phyloP scores from a whole-genome alignment of 345 rosid species.

The Eucalyptus pauciflora region DNA sequence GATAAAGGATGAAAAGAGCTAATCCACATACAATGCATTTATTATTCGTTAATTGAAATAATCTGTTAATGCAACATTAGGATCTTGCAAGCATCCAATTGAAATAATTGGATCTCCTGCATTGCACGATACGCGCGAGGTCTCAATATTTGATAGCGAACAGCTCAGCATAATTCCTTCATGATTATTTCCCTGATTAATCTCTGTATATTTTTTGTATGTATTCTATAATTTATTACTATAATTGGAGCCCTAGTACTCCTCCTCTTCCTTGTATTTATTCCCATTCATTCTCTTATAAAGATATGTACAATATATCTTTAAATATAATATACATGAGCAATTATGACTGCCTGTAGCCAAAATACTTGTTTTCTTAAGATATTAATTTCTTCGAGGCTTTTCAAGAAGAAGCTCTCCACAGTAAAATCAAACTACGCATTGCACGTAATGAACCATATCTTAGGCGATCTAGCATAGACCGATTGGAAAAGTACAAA shows the following conservation, averaged over 20 bases:
- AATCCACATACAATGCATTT: neutral
- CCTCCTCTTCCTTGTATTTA: no score
- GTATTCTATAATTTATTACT: no score
- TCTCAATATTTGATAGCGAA: neutral
- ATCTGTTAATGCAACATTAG: neutral
- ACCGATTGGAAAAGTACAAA: neutral
- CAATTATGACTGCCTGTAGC: no score
- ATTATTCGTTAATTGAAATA: neutral
- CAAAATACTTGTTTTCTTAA: no score
- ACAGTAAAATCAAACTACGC: neutral
- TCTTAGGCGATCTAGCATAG: neutral
- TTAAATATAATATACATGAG: no score
- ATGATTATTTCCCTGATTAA: no score
- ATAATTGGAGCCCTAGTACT: no score
- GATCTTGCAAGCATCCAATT: neutral
- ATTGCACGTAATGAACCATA: neutral
- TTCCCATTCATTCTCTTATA: no score
- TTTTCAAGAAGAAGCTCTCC: neutral
- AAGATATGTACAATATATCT: no score
- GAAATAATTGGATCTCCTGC: neutral
- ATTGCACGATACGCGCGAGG: neutral
- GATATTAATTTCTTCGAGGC: no score
- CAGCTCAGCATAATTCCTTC: no score
- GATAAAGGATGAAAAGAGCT: neutral
- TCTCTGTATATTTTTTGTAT: no score